phyloP scores from a whole-genome alignment of 2,329 filamentous ascomycete genomes.

The Arthrinium puccinioides region DNA sequence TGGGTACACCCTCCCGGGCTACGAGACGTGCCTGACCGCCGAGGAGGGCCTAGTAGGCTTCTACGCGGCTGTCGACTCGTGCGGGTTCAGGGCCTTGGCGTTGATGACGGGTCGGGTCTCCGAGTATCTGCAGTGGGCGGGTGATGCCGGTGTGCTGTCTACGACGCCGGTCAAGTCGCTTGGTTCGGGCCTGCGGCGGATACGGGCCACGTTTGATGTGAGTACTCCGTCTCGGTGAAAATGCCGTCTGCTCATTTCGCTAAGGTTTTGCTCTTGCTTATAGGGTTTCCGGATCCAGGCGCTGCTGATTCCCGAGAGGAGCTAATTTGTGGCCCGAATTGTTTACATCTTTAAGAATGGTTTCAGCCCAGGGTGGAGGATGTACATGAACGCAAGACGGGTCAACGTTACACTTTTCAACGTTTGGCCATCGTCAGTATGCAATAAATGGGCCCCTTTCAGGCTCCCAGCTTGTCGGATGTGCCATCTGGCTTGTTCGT shows the following conservation, averaged over 20 bases:
- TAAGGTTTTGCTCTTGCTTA: neutral
- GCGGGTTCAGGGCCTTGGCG: constrained; percentile 14
- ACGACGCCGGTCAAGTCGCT: constrained; percentile 6
- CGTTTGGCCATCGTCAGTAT: too few species aligned
- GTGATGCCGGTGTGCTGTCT: constrained; percentile 6
- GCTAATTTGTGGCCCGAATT: too few species aligned
- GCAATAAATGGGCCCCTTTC: too few species aligned
- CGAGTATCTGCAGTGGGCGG: constrained; percentile 14
- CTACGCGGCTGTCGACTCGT: constrained; percentile 11
- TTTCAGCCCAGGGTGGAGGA: too few species aligned
- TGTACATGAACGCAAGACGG: too few species aligned
- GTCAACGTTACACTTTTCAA: too few species aligned
- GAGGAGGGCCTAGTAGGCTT: constrained; percentile 13
- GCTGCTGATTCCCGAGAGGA: constrained; percentile 4
- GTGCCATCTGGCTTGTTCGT: too few species aligned
- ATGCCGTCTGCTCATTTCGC: neutral
- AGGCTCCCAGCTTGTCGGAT: too few species aligned
- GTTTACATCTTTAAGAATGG: too few species aligned
- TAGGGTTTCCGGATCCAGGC: constrained; percentile 8
- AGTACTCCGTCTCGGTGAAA: neutral
- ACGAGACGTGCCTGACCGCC: constrained; percentile 10
- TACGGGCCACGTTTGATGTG: constrained; percentile 17
- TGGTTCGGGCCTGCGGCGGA: constrained; percentile 4
- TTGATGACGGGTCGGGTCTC: constrained; percentile 8
- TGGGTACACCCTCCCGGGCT: constrained; percentile 11